A percentile compares a stretch with the other conserved stretches of the same genome.
Conservation (phyloP, 2,329 filamentous ascomycete genomes). For the Monilinia vaccinii-corymbosi region DNA sequence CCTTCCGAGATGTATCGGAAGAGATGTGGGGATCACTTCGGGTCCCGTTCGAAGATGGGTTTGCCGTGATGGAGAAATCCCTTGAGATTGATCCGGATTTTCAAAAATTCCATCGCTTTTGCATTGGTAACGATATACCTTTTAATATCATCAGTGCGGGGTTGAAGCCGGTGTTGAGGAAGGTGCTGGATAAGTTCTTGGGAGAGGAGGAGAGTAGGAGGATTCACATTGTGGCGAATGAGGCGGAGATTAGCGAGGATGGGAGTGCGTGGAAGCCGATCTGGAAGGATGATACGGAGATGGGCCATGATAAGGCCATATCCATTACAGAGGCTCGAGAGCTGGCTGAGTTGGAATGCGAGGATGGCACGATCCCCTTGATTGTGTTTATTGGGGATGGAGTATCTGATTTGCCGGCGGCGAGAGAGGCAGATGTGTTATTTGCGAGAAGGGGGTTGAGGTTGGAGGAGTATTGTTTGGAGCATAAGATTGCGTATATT, state of each 20-base stretch:
- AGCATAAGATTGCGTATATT: conserved; percentile 50
- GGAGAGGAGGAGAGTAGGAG: conserved; percentile 37
- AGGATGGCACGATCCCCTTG: conserved; percentile 53
- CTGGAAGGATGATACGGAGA: conserved; percentile 56
- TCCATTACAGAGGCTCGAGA: conserved; percentile 54
- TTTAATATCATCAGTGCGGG: conserved; percentile 64
- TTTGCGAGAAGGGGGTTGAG: conserved; percentile 57
- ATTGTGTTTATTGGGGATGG: conserved; percentile 65
- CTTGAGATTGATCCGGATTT: conserved; percentile 58
- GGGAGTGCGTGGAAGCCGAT: conserved; percentile 55
- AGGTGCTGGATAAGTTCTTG: conserved; percentile 55
- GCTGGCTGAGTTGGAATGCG: conserved; percentile 42
- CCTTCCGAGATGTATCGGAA: conserved; percentile 61
- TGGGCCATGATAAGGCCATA: conserved; percentile 59
- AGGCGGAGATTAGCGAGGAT: conserved; percentile 49
- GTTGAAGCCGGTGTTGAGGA: conserved; percentile 52
- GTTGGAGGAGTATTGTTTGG: conserved; percentile 57
- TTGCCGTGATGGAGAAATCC: conserved; percentile 51
- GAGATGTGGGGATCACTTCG: conserved; percentile 62
- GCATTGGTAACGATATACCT: conserved; percentile 50
- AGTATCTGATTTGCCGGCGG: conserved; percentile 57
- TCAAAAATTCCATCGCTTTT: conserved; percentile 55
- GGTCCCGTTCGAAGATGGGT: conserved; percentile 59
- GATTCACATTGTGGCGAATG: conserved; percentile 62
- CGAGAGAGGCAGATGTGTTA: conserved; percentile 56